Evolutionary conservation across 257 asterid species (phyloP), one percentile per base, ranked within the genome.

Genomic region (Marsdenia floribunda): DNA sequence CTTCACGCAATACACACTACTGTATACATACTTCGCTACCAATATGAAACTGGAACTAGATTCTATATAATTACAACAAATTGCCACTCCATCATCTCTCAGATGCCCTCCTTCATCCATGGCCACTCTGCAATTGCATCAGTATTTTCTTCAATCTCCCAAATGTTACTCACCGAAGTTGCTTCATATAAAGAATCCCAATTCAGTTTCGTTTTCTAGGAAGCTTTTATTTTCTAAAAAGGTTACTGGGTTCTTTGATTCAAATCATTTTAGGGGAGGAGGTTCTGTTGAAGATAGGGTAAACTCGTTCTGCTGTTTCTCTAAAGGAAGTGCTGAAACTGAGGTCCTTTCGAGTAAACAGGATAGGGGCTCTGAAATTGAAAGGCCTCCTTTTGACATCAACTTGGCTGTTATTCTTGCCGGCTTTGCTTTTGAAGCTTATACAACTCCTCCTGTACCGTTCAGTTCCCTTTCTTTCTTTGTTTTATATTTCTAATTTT

Each of bases 351-450:
- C 80, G 26, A 53, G 50, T 61, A 63, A 72, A 26, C 66, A 44
- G 53, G 87, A 87, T 57, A 67, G 33, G 38, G 53, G 18, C 19
- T 63, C 18, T 64, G 93, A 77, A 52, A 72, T 58, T 65, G 87
- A 79, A 80, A 83, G 89, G 84, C 88, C 89, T 78, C 86, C 86
- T 19, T 94, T 91, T 81, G 98, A 94, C 83, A 88, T 90, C 68
- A 94, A 90, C 76, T 83, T 94, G 86, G 98, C 97, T 37, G 97
- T 94, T 70, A 86, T 91, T 86, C 97, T 94, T 80, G 98, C 98
- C 86, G 98, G 97, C 76, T 94, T 94, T 83, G 97, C 98, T 11
- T 94, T 94, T 86, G 98, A 94, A 82, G 97, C 98, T 77, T 94
- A 94, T 79, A 78, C 92, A 74, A 89, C 92, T 46, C 97, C 97